phyloP scores from a whole-genome alignment of 169 alveolate species.

The Blepharisma undulans region DNA sequence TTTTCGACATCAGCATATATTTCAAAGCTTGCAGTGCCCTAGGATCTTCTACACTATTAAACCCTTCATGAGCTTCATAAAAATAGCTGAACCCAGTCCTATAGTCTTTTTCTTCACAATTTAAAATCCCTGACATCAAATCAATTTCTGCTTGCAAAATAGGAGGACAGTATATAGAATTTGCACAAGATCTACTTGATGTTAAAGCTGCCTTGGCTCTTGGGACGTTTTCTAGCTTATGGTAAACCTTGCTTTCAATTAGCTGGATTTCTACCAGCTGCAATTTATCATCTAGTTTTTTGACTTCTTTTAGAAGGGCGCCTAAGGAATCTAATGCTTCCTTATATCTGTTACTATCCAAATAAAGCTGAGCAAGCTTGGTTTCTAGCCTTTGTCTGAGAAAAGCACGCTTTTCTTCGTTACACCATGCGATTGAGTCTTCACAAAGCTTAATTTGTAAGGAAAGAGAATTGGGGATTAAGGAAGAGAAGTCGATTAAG shows the following conservation, averaged over 20 bases:
- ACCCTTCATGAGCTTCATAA: conserved; percentile 95
- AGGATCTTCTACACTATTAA: conserved; percentile 84
- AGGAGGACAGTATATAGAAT: conserved; percentile 94
- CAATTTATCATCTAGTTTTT: conserved; percentile 93
- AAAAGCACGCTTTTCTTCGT: conserved; percentile 91
- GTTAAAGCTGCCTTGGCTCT: conserved; percentile 94
- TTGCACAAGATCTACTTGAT: conserved; percentile 92
- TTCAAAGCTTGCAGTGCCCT: conserved; percentile 80
- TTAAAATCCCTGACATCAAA: conserved; percentile 86
- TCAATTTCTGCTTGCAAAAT: conserved; percentile 95
- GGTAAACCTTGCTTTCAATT: conserved; percentile 90
- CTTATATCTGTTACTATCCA: conserved; percentile 77
- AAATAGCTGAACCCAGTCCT: conserved; percentile 95
- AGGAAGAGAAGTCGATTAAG: conserved; percentile 67
- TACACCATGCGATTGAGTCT: conserved; percentile 93
- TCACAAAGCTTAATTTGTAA: conserved; percentile 86
- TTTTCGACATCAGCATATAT: conserved; percentile 91
- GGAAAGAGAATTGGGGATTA: conserved; percentile 65
- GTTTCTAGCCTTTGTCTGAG: conserved; percentile 92
- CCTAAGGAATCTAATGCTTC: conserved; percentile 89
- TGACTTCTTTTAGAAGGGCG: conserved; percentile 87
- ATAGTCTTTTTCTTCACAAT: conserved; percentile 87
- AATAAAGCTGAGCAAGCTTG: conserved; percentile 88
- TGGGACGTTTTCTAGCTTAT: conserved; percentile 90
- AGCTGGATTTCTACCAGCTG: conserved; percentile 91